Percentiles rank a stretch among this genome's conserved stretches.
phyloP scores from a whole-genome alignment of 2,329 filamentous ascomycete species.

The Talaromyces sp. region DNA sequence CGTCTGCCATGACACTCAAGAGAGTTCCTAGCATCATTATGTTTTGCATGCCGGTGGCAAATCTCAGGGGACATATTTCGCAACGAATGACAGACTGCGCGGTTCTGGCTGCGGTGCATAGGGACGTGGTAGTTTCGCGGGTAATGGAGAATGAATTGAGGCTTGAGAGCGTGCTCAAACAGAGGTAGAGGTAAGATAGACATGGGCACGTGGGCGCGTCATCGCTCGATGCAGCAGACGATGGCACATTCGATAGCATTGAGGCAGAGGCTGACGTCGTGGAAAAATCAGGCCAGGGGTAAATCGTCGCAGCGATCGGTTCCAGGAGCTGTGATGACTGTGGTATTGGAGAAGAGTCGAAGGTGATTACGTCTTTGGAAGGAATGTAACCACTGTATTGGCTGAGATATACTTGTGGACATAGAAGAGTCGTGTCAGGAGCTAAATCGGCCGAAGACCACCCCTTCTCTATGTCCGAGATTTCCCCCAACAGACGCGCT shows the following conservation, averaged over 20 bases:
- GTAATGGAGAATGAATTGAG: slow-evolving; percentile 40
- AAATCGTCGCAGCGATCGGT: slow-evolving; percentile 26
- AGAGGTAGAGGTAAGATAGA: slow-evolving; percentile 41
- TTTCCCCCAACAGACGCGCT: slow-evolving; percentile 15
- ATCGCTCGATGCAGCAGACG: slow-evolving; percentile 20
- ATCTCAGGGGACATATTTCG: slow-evolving; percentile 36
- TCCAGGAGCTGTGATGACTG: slow-evolving; percentile 23
- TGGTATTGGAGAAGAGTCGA: neutral
- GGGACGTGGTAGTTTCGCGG: slow-evolving; percentile 39
- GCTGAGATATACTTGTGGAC: slow-evolving; percentile 24
- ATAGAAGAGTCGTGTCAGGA: slow-evolving; percentile 25
- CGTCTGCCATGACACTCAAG: slow-evolving; percentile 41
- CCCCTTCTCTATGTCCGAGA: slow-evolving; percentile 22
- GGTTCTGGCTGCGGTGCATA: slow-evolving; percentile 40
- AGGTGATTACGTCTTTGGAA: slow-evolving; percentile 11
- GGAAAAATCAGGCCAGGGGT: slow-evolving; percentile 41
- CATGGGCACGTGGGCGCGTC: slow-evolving; percentile 31
- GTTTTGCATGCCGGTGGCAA: slow-evolving; percentile 41
- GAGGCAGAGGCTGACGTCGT: slow-evolving; percentile 30
- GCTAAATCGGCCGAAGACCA: slow-evolving; percentile 17
- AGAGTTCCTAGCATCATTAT: slow-evolving; percentile 44
- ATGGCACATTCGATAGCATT: slow-evolving; percentile 20
- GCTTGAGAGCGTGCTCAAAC: slow-evolving; percentile 39
- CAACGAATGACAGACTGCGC: slow-evolving; percentile 41
- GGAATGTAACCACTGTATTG: neutral